These are phyloP conservation scores for Boletus edulis DNA, from an alignment of 768 basidiomycete genomes.

Conservation along the genomic window DNA sequence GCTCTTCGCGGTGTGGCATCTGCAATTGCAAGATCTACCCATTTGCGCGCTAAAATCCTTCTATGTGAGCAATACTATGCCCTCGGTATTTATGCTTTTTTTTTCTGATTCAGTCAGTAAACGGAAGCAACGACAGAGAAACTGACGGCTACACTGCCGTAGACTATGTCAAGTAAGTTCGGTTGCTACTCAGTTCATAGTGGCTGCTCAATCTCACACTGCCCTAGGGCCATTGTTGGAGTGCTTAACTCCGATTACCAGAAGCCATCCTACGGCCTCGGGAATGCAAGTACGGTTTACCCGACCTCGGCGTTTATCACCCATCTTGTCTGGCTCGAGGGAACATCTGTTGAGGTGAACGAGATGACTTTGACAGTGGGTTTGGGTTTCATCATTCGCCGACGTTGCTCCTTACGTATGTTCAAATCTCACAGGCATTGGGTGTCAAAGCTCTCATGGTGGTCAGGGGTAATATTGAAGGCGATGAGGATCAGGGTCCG, in stretches of 20 bases:
- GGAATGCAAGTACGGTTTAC: conserved; percentile 59
- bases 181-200: conserved; percentile 5
- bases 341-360: conserved; percentile 62
- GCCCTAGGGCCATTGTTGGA: conserved; percentile 57
- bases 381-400: neutral
- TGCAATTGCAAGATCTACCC: conserved; percentile 70
- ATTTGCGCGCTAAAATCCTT: conserved; percentile 78
- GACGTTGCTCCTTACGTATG: conserved; percentile 1
- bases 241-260: conserved; percentile 68
- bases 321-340: conserved; percentile 76
- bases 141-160: conserved; percentile 81
- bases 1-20: conserved; percentile 78
- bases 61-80: conserved; percentile 54
- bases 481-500: conserved; percentile 24
- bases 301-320: conserved; percentile 82
- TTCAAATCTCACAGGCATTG: conserved; percentile 40
- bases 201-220: conserved; percentile 6
- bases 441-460: conserved; percentile 60
- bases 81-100: neutral
- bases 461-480: conserved; percentile 33
- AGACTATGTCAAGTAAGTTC: conserved; percentile 73
- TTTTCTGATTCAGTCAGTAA: conserved; percentile 53
- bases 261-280: conserved; percentile 48
- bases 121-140: conserved; percentile 85
- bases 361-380: conserved; percentile 58